A percentile compares a stretch with the other conserved stretches of the same genome.
phyloP scores from a whole-genome alignment of 768 basidiomycete genomes.

The Xanthoconium purpureum region DNA sequence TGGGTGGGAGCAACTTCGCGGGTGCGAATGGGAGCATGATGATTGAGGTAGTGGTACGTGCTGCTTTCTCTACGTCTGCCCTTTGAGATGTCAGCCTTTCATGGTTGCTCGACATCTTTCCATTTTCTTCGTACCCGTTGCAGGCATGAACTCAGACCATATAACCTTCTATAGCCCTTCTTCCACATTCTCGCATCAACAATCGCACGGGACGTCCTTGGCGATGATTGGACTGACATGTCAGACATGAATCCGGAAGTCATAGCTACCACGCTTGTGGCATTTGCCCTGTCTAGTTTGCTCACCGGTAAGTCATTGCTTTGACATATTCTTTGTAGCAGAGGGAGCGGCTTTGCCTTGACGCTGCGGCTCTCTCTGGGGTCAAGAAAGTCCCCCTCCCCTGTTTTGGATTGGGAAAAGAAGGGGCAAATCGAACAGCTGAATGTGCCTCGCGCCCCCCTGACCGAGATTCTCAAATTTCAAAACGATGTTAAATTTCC shows the following conservation, averaged over 20 bases:
- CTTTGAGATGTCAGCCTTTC: not conserved
- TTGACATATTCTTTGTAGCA: not conserved
- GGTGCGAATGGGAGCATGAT: conserved; percentile 96
- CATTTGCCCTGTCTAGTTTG: conserved; percentile 82
- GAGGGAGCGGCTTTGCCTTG: not conserved
- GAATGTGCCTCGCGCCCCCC: not conserved
- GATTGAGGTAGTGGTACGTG: conserved; percentile 92
- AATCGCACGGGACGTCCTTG: conserved; percentile 61
- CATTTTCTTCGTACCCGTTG: not conserved
- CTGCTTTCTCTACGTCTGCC: not conserved
- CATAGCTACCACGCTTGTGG: conserved; percentile 88
- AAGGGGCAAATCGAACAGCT: not conserved
- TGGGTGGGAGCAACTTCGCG: conserved; percentile 85
- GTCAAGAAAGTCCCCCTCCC: not conserved
- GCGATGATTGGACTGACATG: conserved; percentile 31
- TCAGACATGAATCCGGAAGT: conserved; percentile 65
- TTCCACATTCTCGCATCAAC: conserved; percentile 86
- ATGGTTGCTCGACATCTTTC: not conserved
- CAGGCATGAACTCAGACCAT: not conserved
- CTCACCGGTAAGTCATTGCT: conserved; percentile 62
- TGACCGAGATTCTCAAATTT: conserved; percentile 12
- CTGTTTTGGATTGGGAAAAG: not conserved
- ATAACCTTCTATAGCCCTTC: conserved; percentile 61
- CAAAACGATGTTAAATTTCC: not conserved
- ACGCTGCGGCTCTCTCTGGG: not conserved